Evolutionary conservation across 106 monocot species (phyloP), one percentile per base, ranked within the genome.

Genomic region (Gastrodia elata): DNA sequence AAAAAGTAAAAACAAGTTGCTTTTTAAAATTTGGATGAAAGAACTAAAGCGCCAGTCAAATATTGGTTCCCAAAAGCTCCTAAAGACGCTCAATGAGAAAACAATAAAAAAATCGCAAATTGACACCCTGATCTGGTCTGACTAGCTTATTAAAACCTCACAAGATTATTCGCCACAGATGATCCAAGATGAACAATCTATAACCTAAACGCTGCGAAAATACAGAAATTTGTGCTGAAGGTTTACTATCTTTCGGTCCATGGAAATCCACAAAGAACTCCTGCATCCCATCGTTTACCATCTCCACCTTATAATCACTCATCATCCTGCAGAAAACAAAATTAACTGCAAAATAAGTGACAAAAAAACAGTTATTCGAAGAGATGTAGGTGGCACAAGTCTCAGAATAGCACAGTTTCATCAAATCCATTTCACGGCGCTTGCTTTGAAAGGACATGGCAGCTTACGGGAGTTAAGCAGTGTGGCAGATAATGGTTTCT

Each of bases 241-340:
- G 38, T 65, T 20, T 87, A 97, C 96, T 97, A 4, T 87, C 96
- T 34, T 80, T 84, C 5, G 96, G 96, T 9, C 96, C 96, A 42
- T 90, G 82, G 71, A 97, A 92, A 52, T 92, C 85, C 22, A 97
- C 96, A 69, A 80, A 82, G 74, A 97, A 97, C 76, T 92, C 96
- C 77, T 92, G 96, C 92, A 90, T 97, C 87, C 96, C 96, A 55
- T 97, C 96, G 75, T 92, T 90, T 64, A 92, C 80, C 90, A 86
- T 90, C 88, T 97, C 96, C 71, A 97, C 96, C 86, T 88, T 97
- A 77, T 97, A 92, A 82, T 97, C 96, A 77, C 96, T 97, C 96
- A 97, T 97, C 92, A 97, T 97, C 84, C 96, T 97, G 22, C 4
- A 15, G 26, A 41, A 41, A 67, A 38, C 7, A 35, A 67, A 67